Base-by-base conservation (phyloP, 2,329 filamentous ascomycete species). In the Dactylellina parvicollis region DNA sequence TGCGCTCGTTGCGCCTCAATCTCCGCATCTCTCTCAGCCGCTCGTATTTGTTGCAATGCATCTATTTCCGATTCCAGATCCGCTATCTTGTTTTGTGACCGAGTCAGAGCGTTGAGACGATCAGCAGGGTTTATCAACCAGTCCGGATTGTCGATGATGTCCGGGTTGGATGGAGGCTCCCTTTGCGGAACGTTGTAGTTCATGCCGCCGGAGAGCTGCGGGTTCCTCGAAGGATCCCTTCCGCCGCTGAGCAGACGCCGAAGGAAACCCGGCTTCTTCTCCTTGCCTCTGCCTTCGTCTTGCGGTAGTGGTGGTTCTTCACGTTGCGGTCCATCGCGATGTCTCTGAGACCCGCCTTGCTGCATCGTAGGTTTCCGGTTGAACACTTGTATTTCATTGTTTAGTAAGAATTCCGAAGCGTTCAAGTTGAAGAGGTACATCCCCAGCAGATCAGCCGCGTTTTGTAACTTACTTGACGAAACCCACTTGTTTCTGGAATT, bases 71-170 rank as follows among this genome's bases (percentile, higher is more conserved):
- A 3, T 14, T 40, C 28, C 9, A 47, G 28, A 32, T 20, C 38
- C 4, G 24, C 38, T 9, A 24, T n/a, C n/a, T 28, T 32, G 14
- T 36, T 14, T 2, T 34, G 24, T 5, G 26, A 20, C 22, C 7
- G 22, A 16, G 8, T 28, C 3, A 49, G 3, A 3, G 2, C 8
- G 18, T 38, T n/a, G 14, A 66, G n/a, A 8, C 18, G 30, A 0
- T 59, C 44, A 9, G 20, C 9, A 14, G 52, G 52, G 22, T 66
- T 59, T 8, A 59, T n/a, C 14, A 66, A 10, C 60, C 60, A 65
- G 26, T 28, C 18, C 3, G 60, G 60, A 12, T 65, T 52, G 9
- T 47, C 14, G 38, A 47, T 56, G 20, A 65, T 36, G 3, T 56
- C 36, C 16, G 34, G 52, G 14, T 10, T 22, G 3, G 18, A 20